Evolutionary conservation across 495 filamentous ascomycete genomes (phyloP).

Genomic region (Astrocystis sublimbata): DNA sequence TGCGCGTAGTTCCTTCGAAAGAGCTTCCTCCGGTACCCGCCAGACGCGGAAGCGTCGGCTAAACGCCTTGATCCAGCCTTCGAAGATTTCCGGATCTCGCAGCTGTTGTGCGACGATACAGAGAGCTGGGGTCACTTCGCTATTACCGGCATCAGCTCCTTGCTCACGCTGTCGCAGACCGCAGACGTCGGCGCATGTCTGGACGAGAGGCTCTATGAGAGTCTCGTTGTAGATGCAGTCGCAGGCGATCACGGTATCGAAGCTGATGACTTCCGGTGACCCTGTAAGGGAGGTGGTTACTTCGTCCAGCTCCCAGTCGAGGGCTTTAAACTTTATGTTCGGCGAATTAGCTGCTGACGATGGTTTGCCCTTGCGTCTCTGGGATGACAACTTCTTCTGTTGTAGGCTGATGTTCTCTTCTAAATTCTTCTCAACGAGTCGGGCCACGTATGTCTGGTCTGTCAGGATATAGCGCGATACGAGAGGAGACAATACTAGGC

Average conservation of each 20-base stretch:
- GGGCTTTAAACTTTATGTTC: conserved; percentile 49
- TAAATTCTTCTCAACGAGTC: conserved; percentile 73
- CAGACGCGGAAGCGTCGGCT: conserved; percentile 67
- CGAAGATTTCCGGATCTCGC: conserved; percentile 79
- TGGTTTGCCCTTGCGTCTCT: conserved; percentile 27
- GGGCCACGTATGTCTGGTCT: conserved; percentile 83
- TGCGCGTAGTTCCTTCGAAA: conserved; percentile 52
- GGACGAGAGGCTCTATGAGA: conserved; percentile 78
- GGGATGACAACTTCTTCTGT: conserved; percentile 10
- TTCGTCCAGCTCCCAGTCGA: conserved; percentile 72
- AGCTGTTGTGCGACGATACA: conserved; percentile 86
- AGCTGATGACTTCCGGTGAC: conserved; percentile 29
- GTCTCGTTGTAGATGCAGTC: conserved; percentile 91
- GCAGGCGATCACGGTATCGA: conserved; percentile 74
- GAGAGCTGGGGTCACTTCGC: conserved; percentile 27
- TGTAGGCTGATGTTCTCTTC: conserved; percentile 51
- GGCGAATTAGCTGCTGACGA: conserved; percentile 11
- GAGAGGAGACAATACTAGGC: conserved; percentile 60
- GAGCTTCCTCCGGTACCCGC: conserved; percentile 66
- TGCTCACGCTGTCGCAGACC: conserved; percentile 44
- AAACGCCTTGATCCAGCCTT: conserved; percentile 74
- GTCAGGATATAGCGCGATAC: conserved; percentile 74
- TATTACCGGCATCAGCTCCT: conserved; percentile 1
- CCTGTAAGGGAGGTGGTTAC: conserved; percentile 43
- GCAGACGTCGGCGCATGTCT: conserved; percentile 80